Evolutionary conservation across 305 asterid species (phyloP).

Genomic region (Fraxinus xanthoxyloides): DNA sequence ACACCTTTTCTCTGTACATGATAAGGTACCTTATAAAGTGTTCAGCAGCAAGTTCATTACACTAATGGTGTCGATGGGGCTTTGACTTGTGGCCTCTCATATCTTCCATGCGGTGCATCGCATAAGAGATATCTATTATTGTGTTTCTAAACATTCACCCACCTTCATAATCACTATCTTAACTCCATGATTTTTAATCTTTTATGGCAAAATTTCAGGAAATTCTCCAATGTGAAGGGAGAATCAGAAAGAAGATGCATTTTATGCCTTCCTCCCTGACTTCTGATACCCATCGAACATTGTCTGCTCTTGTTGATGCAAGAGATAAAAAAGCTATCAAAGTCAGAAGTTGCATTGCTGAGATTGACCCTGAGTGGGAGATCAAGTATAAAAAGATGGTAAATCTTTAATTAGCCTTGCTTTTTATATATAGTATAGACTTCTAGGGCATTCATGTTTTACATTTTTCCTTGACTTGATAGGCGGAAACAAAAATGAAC

Average conservation of each 20-base stretch:
- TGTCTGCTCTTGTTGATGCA: slow-evolving; percentile 63
- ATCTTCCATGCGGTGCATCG: background rate
- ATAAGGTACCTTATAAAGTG: slow-evolving; percentile 32
- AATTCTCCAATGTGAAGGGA: slow-evolving; percentile 60
- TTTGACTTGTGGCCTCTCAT: background rate
- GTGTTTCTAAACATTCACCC: background rate
- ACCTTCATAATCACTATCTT: background rate
- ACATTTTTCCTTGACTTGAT: slow-evolving; percentile 7
- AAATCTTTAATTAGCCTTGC: background rate
- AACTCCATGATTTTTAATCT: background rate
- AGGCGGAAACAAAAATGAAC: slow-evolving; percentile 50
- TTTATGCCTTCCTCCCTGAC: slow-evolving; percentile 65
- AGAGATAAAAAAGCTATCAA: slow-evolving; percentile 53
- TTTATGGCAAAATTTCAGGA: slow-evolving; percentile 39
- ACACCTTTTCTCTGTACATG: slow-evolving; percentile 54
- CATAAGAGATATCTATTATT: background rate
- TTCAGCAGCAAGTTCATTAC: background rate
- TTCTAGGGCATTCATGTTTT: background rate
- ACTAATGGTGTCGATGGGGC: background rate
- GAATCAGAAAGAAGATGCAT: slow-evolving; percentile 50
- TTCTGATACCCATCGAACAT: slow-evolving; percentile 53
- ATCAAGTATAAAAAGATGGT: slow-evolving; percentile 53
- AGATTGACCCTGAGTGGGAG: slow-evolving; percentile 61
- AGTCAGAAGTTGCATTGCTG: slow-evolving; percentile 49
- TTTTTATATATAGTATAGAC: background rate